Percentiles rank a stretch among this genome's conserved stretches.
These are phyloP conservation scores for Cladorrhinum samala DNA, from an alignment of 495 filamentous ascomycete genomes.

Conservation along the genomic window DNA sequence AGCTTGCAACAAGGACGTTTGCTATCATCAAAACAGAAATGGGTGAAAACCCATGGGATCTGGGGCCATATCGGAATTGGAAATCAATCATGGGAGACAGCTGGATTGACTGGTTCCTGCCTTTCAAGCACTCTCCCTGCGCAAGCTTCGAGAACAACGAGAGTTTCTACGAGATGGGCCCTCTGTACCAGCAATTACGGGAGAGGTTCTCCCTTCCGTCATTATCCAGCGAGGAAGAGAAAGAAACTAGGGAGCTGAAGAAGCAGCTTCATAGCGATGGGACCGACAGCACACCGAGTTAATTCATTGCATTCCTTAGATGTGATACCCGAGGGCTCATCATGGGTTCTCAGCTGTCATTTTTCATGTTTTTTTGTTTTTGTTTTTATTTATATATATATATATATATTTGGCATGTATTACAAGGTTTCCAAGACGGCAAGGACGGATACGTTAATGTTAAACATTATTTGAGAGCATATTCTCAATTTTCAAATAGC, in stretches of 20 bases:
- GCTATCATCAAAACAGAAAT: conserved; percentile 65
- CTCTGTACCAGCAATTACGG: conserved; percentile 32
- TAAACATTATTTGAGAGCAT: too few relatives aligned
- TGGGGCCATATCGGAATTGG: conserved; percentile 62
- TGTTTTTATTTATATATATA: background rate
- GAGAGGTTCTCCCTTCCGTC: conserved; percentile 31
- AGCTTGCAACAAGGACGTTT: conserved; percentile 55
- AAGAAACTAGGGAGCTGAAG: conserved; percentile 6
- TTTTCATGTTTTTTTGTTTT: background rate
- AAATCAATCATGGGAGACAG: conserved; percentile 66
- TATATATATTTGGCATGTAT: too few relatives aligned
- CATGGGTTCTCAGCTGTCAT: background rate
- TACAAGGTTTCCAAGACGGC: too few relatives aligned
- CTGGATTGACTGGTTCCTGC: conserved; percentile 68
- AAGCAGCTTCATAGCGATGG: background rate
- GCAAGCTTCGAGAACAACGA: conserved; percentile 39
- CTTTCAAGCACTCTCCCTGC: conserved; percentile 61
- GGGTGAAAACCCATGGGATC: conserved; percentile 75
- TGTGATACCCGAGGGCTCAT: conserved; percentile 11
- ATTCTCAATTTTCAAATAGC: too few relatives aligned
- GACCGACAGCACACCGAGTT: conserved; percentile 3
- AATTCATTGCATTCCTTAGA: conserved; percentile 10
- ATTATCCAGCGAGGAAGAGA: conserved; percentile 7
- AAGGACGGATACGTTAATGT: too few relatives aligned
- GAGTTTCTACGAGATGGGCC: conserved; percentile 45